Evolutionary conservation across 805 yeast species (phyloP), one percentile per base, ranked within the genome.

Genomic region (Komagataella mondaviorum): DNA sequence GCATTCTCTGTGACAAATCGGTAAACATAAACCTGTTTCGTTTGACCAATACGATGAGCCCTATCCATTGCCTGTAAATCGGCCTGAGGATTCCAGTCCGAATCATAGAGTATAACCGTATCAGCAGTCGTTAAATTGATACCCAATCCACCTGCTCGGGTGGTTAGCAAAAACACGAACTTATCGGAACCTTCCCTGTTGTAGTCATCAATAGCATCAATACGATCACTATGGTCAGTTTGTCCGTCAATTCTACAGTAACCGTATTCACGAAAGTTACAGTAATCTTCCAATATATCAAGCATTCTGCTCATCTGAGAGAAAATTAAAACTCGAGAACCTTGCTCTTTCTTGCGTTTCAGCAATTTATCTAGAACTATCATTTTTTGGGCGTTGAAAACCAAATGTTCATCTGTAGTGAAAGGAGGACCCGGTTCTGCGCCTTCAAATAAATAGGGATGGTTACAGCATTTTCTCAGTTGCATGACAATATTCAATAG

Each of bases 381-480:
- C 75, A 85, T 73, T 61, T 85, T 85, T 51, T 81, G 83, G 3
- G 89, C 74, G 63, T 85, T 85, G 64, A 65, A 83, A 43, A 85
- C 81, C 62, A 85, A 71, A 67, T 85, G 95, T 62, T 85, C 93
- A 64, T 85, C 95, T 0, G 91, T 85, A 6, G 93, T 85, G 59
- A 71, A 85, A 18, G 95, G 95, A 17, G 95, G 95, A 8, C 95
- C 95, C 0, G 93, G 93, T 93, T 93, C 98, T 4, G 95, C 96
- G 47, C 95, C 95, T 63, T 85, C 93, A 59, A 85, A 85, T 45
- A 85, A 66, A 61, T 85, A 85, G 12, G 95, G 95, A 67, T 85
- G 95, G 59, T 85, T 85, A 67, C 98, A 91, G 65, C 98, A 91
- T 65, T 91, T 91, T 60, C 98, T 76, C 60, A 85, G 70, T 63